Base-by-base conservation (phyloP, 768 basidiomycete species). In the Cystofilobasidium capitatum region DNA sequence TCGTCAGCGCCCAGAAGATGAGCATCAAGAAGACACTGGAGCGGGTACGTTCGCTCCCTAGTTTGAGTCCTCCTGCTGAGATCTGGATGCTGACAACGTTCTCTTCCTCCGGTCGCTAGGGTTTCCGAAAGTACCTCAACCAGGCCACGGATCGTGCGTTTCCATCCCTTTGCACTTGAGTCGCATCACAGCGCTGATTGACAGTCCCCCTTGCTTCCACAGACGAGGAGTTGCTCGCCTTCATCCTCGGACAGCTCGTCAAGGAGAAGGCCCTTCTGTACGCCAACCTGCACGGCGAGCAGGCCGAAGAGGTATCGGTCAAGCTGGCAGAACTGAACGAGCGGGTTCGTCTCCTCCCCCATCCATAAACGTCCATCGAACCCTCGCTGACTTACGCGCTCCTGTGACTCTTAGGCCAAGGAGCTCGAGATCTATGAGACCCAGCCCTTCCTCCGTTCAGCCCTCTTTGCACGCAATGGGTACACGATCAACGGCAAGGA, bases 11-110 rank as follows among this genome's bases (percentile, higher is more conserved):
- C 33, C 96, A 99, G 77, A 99, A 99, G 81, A 87, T 92, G 83
- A 91, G 89, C 67, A 94, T 98, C 80, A 97, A 97, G 82, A 96
- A 91, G 80, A 93, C 92, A 3, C 80, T 99, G 54, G 91, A 99
- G 78, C 82, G 96, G 74, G 94, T 94, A 72, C 71, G 86, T 81
- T 14, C 36, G 17, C 17, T 45, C 44, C 40, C 17, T 9, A 31
- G 33, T 29, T 24, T 60, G 9, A 2, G 31, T 13, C 51, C 51
- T 26, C 33, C 49, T 54, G 45, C 26, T 58, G 40, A 60, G 1
- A 44, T 40, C 26, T 31, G 40, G 40, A 42, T 20, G 40, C 10
- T 20, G 40, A 58, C 10, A 12, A n/a, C n/a, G 47, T 61, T 58
- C 37, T 35, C 62, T 39, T 8, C 35, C 66, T 57, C 16, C 13